Percentiles rank a stretch among this genome's conserved stretches.
These are phyloP conservation scores for Dionaea muscipula DNA, from an alignment of 179 eudicot genomes.

Conservation along the genomic window DNA sequence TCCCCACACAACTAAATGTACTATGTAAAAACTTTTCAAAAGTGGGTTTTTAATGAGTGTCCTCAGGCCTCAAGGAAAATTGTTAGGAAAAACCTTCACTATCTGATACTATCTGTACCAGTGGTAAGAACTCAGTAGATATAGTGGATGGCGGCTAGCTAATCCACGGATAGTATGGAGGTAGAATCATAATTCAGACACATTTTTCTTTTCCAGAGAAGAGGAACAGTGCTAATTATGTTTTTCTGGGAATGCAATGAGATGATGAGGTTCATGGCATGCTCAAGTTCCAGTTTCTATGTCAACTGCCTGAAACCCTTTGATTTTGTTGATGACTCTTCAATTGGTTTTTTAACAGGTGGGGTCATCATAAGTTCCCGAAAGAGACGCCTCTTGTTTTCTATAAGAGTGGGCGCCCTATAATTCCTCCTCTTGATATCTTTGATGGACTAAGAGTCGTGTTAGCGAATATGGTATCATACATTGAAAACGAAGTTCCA, in stretches of 20 bases:
- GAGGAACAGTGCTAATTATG: neutral
- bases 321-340: conserved; percentile 3
- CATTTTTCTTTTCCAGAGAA: no score
- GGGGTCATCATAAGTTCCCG: conserved; percentile 82
- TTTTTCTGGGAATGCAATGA: neutral
- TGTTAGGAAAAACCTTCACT: no score
- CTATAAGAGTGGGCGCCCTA: conserved; percentile 46
- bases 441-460: conserved; percentile 57
- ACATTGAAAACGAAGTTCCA: conserved; percentile 51
- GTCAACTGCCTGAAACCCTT: neutral
- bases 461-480: conserved; percentile 52
- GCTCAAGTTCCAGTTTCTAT: neutral
- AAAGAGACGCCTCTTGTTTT: conserved; percentile 82
- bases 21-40: no score
- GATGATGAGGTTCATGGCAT: neutral
- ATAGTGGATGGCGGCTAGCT: no score
- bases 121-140: no score
- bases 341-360: conserved; percentile 31
- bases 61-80: no score
- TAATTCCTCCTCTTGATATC: conserved; percentile 51
- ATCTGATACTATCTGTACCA: no score
- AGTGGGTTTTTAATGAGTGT: no score
- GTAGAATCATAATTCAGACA: no score
- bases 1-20: no score
- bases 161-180: no score